These are phyloP conservation scores for Caryopteris hybrid DNA, from an alignment of 305 asterid genomes.

Conservation along the genomic window DNA sequence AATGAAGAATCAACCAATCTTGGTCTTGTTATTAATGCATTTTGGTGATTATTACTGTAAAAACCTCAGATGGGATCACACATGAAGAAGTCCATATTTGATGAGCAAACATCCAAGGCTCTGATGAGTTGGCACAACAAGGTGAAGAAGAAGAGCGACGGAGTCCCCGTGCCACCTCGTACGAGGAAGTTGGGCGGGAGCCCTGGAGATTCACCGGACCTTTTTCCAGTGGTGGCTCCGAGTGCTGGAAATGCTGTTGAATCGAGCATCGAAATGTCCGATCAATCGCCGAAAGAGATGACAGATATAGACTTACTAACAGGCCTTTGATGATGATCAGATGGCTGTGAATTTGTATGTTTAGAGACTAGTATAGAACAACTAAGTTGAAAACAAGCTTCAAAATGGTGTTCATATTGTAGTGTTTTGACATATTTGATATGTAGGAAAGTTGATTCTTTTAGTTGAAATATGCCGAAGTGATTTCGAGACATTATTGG, in stretches of 20 bases:
- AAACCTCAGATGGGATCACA: conserved; percentile 68
- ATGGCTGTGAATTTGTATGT: too few species aligned
- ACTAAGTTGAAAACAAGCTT: too few species aligned
- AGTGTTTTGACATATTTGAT: too few species aligned
- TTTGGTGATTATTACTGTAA: not conserved
- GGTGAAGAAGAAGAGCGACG: conserved; percentile 42
- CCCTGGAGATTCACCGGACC: conserved; percentile 26
- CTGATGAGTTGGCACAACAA: conserved; percentile 66
- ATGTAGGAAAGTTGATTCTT: too few species aligned
- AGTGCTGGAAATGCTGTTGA: not conserved
- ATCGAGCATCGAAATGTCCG: conserved; percentile 26
- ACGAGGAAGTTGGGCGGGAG: conserved; percentile 41
- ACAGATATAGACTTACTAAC: conserved; percentile 28
- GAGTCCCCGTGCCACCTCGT: not conserved
- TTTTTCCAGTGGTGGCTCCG: conserved; percentile 14
- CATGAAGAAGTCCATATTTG: conserved; percentile 70
- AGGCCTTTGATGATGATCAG: conserved; percentile 18
- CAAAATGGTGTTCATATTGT: not conserved
- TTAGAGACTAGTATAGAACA: not conserved
- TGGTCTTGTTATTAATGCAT: not conserved
- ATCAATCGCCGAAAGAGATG: conserved; percentile 13
- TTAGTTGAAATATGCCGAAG: too few species aligned
- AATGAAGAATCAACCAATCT: not conserved
- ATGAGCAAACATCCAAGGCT: conserved; percentile 76
- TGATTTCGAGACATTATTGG: too few species aligned